Evolutionary conservation across 805 yeast species (phyloP), one percentile per base, ranked within the genome.

Genomic region (Isabelozyma rhagii): DNA sequence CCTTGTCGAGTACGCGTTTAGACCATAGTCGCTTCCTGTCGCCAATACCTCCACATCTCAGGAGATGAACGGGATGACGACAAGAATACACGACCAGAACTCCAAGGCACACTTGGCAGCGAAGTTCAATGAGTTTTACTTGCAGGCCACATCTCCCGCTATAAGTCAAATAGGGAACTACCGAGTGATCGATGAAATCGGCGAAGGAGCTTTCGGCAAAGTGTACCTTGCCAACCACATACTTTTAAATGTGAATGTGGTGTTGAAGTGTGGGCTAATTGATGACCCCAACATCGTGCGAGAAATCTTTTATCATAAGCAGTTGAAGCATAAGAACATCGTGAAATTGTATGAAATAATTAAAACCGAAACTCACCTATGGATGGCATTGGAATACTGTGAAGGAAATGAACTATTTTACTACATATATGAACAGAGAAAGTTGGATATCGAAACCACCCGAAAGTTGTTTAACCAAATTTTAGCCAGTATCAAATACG

Each of bases 171-270:
- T 93, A 10, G 98, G 99, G 0, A 89, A 87, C 66, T 93, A 93
- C 62, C 72, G 78, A 46, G 81, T 94, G 7, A 60, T 82, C 6
- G 74, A 83, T 50, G 88, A 85, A 55, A 85, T 93, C 18, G 98
- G 97, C 1, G 91, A 89, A 58, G 97, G 97, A 8, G 80, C 96
- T 3, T 93, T 91, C 75, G 97, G 98, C 8, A 88, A 87, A 61
- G 96, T 91, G 1, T 94, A 86, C 63, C 70, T 93, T 29, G 98
- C 97, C 1, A 74, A 75, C 38, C 98, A 93, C 60, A 78, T 78
- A 46, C 74, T 91, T 43, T 79, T 96, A 9, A 83, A 83, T 48
- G 75, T 82, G n/a, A 84, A 66, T 51, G 82, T 93, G 3, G 98
- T 94, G 14, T 68, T 94, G 53, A 93, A 93, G 60, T 87, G 90